phyloP scores from a whole-genome alignment of 345 rosid species.

The Fremontodendron californicum region DNA sequence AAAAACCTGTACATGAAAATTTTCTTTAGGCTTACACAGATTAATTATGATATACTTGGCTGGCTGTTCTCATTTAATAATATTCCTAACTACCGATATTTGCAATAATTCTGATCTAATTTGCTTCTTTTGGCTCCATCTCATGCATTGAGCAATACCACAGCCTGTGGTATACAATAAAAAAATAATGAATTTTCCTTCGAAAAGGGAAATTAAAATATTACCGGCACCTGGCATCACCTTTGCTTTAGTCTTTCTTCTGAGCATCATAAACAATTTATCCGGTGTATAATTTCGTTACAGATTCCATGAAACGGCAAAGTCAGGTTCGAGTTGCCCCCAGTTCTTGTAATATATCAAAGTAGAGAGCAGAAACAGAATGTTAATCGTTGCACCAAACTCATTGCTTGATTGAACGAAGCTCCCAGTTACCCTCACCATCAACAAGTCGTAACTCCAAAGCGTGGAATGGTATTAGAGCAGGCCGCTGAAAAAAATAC shows the following conservation, averaged over 20 bases:
- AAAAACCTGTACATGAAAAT: conserved; percentile 18
- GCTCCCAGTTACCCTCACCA: conserved; percentile 98
- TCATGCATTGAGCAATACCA: background rate
- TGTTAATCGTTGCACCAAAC: background rate
- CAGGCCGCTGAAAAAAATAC: conserved; percentile 66
- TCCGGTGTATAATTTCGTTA: background rate
- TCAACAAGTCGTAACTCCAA: conserved; percentile 77
- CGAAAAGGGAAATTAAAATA: background rate
- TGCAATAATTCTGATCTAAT: background rate
- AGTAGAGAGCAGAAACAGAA: background rate
- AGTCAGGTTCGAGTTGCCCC: background rate
- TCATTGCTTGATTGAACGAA: conserved; percentile 59
- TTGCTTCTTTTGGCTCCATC: background rate
- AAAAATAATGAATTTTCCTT: background rate
- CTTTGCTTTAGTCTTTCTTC: background rate
- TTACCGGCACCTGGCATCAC: background rate
- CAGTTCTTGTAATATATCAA: background rate
- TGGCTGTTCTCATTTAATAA: background rate
- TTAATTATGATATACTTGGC: background rate
- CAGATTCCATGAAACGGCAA: background rate
- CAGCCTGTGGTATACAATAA: background rate
- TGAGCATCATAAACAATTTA: background rate
- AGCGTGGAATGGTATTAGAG: conserved; percentile 82
- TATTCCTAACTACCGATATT: background rate
- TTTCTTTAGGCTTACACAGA: conserved; percentile 14